Percentiles rank a stretch among this genome's conserved stretches.
Conservation (phyloP, 495 filamentous ascomycete species). For the Penicillium soppii region DNA sequence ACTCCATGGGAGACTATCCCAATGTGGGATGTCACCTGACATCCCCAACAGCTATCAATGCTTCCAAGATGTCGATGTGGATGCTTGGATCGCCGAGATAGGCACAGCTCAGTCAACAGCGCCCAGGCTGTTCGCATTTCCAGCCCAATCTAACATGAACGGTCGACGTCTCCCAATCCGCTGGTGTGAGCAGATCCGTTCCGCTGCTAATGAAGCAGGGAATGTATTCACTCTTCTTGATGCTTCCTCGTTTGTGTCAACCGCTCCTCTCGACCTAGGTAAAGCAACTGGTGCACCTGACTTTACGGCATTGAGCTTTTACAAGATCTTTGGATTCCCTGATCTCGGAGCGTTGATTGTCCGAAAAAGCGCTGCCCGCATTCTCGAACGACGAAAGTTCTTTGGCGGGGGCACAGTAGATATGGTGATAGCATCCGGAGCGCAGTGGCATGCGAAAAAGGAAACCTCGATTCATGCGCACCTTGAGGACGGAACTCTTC, state of each 20-base stretch:
- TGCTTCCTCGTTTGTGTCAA: constrained; percentile 81
- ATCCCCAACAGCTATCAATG: too few relatives aligned
- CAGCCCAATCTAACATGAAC: constrained; percentile 92
- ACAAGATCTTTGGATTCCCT: constrained; percentile 97
- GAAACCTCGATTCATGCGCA: constrained; percentile 67
- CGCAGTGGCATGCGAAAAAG: constrained; percentile 71
- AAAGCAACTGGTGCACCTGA: constrained; percentile 65
- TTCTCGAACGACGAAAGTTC: constrained; percentile 67
- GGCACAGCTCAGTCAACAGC: constrained; percentile 20
- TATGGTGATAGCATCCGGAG: constrained; percentile 52
- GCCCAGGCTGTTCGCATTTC: constrained; percentile 71
- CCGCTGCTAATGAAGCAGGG: constrained; percentile 11
- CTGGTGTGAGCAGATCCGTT: constrained; percentile 65
- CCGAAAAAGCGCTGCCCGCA: constrained; percentile 61
- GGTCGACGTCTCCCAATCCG: constrained; percentile 70
- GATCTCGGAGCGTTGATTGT: constrained; percentile 88
- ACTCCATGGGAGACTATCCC: too few relatives aligned
- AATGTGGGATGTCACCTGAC: too few relatives aligned
- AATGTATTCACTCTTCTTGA: constrained; percentile 73
- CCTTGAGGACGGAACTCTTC: constrained; percentile 87
- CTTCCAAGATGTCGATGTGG: constrained; percentile 67
- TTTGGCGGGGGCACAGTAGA: constrained; percentile 96
- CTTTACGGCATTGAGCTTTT: constrained; percentile 87
- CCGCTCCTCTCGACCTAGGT: constrained; percentile 70
- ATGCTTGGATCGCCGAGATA: constrained; percentile 56